Conservation (phyloP, 768 basidiomycete genomes). For the Asterophora parasitica region DNA sequence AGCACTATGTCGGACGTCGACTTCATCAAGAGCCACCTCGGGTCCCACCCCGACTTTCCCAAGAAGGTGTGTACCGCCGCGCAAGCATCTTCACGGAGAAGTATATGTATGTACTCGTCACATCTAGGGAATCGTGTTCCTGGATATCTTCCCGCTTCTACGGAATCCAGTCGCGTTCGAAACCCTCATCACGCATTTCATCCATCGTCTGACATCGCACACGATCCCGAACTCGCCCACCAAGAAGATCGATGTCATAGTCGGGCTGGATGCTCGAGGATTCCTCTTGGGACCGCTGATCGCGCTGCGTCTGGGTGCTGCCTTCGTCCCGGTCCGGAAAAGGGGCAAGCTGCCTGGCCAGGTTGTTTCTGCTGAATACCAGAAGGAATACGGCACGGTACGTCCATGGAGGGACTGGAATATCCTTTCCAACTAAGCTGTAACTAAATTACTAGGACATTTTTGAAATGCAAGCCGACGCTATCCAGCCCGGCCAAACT, state of each 20-base stretch:
- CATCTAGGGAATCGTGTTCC: conserved; percentile 78
- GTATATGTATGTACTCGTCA: not conserved
- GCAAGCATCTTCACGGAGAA: not conserved
- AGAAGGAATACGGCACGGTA: conserved; percentile 92
- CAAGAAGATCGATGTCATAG: conserved; percentile 84
- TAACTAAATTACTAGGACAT: conserved; percentile 52
- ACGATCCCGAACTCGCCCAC: conserved; percentile 57
- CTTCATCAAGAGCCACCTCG: conserved; percentile 58
- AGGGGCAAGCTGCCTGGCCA: conserved; percentile 90
- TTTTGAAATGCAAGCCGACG: conserved; percentile 94
- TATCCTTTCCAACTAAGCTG: not conserved
- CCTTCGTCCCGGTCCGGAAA: conserved; percentile 96
- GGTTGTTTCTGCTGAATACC: conserved; percentile 68
- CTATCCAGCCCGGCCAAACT: conserved; percentile 76
- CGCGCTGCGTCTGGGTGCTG: conserved; percentile 84
- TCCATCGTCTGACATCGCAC: conserved; percentile 78
- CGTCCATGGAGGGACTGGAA: no score
- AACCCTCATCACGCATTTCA: conserved; percentile 82
- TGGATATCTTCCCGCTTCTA: conserved; percentile 94
- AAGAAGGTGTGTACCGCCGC: conserved; percentile 65
- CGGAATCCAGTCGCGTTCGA: conserved; percentile 84
- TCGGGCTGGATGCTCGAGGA: conserved; percentile 93
- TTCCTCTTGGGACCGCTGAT: conserved; percentile 93
- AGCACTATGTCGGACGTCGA: conserved; percentile 54
- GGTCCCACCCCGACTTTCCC: conserved; percentile 73